These are phyloP conservation scores for Pelargonium nanum DNA, from an alignment of 345 rosid species.

Conservation along the genomic window DNA sequence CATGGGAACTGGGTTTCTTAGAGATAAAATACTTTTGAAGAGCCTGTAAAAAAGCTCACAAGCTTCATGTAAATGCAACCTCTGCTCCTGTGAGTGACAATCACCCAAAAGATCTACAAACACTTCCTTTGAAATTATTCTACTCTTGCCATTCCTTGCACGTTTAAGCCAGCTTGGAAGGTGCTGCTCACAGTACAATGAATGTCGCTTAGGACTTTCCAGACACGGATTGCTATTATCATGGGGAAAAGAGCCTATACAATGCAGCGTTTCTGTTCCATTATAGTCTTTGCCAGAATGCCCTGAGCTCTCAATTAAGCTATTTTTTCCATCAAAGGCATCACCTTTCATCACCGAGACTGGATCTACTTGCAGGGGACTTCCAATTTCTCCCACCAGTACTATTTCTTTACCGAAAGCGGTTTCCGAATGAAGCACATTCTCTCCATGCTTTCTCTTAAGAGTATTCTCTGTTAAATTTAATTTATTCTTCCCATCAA, in stretches of 20 bases:
- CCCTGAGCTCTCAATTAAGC: conserved; percentile 35
- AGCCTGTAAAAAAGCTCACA: conserved; percentile 95
- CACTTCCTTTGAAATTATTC: conserved; percentile 87
- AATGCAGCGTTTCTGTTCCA: conserved; percentile 22
- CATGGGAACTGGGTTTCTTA: conserved; percentile 86
- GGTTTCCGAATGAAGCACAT: conserved; percentile 28
- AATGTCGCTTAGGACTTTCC: conserved; percentile 60
- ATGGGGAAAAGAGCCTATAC: conserved; percentile 52
- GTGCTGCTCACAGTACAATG: conserved; percentile 81
- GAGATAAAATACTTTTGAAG: conserved; percentile 76
- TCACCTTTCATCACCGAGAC: conserved; percentile 30
- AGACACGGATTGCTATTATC: conserved; percentile 40
- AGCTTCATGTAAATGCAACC: conserved; percentile 71
- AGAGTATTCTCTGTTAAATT: conserved; percentile 23
- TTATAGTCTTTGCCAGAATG: conserved; percentile 33
- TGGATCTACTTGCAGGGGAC: conserved; percentile 37
- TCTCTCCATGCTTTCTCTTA: conserved; percentile 51
- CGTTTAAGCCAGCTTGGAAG: conserved; percentile 99
- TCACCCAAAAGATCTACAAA: conserved; percentile 60
- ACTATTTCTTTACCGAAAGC: conserved; percentile 37
- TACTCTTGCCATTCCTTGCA: conserved; percentile 96
- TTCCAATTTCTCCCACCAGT: conserved; percentile 32
- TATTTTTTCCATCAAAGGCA: conserved; percentile 20
- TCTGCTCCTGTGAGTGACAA: conserved; percentile 54
- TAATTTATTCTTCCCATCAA: conserved; percentile 17